Evolutionary conservation across 441 rosid genomes (phyloP), one percentile per base, ranked within the genome.

Genomic region (Mallotus japonicus): DNA sequence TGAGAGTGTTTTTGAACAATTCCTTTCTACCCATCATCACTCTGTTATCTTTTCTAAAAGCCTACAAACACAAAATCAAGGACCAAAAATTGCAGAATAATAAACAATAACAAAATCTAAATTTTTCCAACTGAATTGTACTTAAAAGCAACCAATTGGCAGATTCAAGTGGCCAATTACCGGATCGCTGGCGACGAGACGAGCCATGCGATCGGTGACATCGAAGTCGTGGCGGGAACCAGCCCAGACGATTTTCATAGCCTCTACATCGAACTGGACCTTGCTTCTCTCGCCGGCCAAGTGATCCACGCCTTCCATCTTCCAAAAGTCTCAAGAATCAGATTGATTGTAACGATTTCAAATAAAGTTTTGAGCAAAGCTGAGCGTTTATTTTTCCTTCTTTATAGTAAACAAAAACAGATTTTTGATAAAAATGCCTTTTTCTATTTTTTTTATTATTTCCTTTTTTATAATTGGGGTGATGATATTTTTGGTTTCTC

Each of bases 221-320:
- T 95, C 89, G 44, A 84, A 84, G 80, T 83, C 88, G 53, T 85
- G 92, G 72, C 83, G 92, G n/a, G 99, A 95, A 56, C 99, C 95
- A 24, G 92, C 97, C 98, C 98, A 95, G 62, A 87, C 89, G 87
- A 92, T 75, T 87, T 95, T 95, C 97, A 95, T 90, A 62, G 85
- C 88, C 6, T 91, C 90, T 56, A 91, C 95, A 55, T 91, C 93
- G 78, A 95, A 91, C 78, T 86, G 83, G 0, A 92, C 90, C 81
- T 76, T 90, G 82, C 61, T 86, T 79, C 97, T 86, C 89, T 95
- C 98, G 17, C 75, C 82, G 15, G 86, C 92, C 34, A 86, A 80
- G 74, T 86, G 81, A 81, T 92, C 97, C 16, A 84, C 82, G 37
- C 80, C 90, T 37, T 81, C 91, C 87, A 86, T 87, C 3, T 61